Evolutionary conservation across 495 filamentous ascomycete genomes (phyloP).

Genomic region (Penicillium ucsense): DNA sequence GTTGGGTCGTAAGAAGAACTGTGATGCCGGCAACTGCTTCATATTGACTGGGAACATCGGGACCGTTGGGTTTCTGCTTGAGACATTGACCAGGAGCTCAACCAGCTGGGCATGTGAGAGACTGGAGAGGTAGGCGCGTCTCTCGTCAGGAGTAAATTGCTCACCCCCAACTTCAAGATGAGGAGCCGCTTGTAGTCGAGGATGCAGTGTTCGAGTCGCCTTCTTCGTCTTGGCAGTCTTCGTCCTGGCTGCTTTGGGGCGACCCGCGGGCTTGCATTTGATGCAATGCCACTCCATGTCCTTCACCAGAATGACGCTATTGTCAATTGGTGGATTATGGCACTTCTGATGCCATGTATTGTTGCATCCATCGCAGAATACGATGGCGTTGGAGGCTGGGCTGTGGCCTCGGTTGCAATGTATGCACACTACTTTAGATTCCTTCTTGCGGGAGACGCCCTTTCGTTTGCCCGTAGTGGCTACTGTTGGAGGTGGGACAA

Average conservation of each 20-base stretch:
- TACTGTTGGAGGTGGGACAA: neutral
- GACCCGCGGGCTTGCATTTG: slow-evolving; percentile 46
- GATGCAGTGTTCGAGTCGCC: slow-evolving; percentile 1
- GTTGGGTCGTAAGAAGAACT: neutral
- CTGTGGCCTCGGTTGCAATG: slow-evolving; percentile 70
- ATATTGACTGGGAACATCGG: slow-evolving; percentile 33
- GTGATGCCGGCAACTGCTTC: slow-evolving; percentile 10
- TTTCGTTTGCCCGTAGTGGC: slow-evolving; percentile 28
- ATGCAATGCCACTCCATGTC: slow-evolving; percentile 72
- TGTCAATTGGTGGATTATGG: slow-evolving; percentile 71
- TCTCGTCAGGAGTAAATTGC: slow-evolving; percentile 18
- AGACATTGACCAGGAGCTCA: slow-evolving; percentile 29
- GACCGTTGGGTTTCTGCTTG: slow-evolving; percentile 21
- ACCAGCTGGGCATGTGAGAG: slow-evolving; percentile 34
- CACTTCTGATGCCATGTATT: slow-evolving; percentile 84
- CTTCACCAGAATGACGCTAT: slow-evolving; percentile 55
- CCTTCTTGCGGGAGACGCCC: slow-evolving; percentile 35
- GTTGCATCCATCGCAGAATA: slow-evolving; percentile 92
- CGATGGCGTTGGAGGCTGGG: slow-evolving; percentile 72
- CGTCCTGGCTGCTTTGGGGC: slow-evolving; percentile 12
- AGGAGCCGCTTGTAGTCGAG: neutral
- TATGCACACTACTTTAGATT: slow-evolving; percentile 50
- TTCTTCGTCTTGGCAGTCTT: slow-evolving; percentile 15
- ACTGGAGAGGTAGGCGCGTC: slow-evolving; percentile 31
- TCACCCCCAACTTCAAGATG: slow-evolving; percentile 13